phyloP scores from a whole-genome alignment of 805 yeast genomes.

The Hanseniaspora osmophila region DNA sequence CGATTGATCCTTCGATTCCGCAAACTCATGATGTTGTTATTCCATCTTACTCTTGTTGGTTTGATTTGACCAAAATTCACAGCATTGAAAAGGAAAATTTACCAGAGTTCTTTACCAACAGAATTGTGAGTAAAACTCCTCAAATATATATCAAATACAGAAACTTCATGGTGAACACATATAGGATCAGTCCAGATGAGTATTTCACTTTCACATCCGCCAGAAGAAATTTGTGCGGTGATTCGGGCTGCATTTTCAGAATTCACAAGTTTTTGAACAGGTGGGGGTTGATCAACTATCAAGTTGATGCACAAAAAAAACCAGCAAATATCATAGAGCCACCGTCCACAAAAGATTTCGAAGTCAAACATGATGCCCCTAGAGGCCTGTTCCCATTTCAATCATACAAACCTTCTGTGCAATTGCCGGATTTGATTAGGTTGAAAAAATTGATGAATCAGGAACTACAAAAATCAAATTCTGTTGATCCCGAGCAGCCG shows the following conservation, averaged over 20 bases:
- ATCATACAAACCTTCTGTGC: constrained; percentile 53
- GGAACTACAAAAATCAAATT: constrained; percentile 11
- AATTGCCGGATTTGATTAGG: constrained; percentile 28
- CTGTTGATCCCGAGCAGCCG: constrained; percentile 9
- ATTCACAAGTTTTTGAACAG: constrained; percentile 70
- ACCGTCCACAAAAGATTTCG: constrained; percentile 31
- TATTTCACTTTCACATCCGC: constrained; percentile 82
- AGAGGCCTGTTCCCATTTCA: constrained; percentile 86
- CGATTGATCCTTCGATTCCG: constrained; percentile 16
- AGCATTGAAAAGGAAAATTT: constrained; percentile 69
- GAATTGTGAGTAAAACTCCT: constrained; percentile 67
- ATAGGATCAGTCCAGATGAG: constrained; percentile 79
- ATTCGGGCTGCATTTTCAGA: constrained; percentile 77
- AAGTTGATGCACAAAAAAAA: constrained; percentile 52
- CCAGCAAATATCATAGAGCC: constrained; percentile 23
- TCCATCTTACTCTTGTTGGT: constrained; percentile 86
- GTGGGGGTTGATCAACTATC: constrained; percentile 92
- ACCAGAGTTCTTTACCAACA: constrained; percentile 73
- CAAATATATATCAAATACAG: constrained; percentile 68
- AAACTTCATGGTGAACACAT: constrained; percentile 79
- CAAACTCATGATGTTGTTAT: constrained; percentile 77
- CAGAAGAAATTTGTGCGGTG: constrained; percentile 81
- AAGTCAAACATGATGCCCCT: constrained; percentile 74
- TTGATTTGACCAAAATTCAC: constrained; percentile 55
- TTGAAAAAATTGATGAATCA: constrained; percentile 27